Conservation (phyloP, 495 filamentous ascomycete species). For the Penicillium bialowiezense region DNA sequence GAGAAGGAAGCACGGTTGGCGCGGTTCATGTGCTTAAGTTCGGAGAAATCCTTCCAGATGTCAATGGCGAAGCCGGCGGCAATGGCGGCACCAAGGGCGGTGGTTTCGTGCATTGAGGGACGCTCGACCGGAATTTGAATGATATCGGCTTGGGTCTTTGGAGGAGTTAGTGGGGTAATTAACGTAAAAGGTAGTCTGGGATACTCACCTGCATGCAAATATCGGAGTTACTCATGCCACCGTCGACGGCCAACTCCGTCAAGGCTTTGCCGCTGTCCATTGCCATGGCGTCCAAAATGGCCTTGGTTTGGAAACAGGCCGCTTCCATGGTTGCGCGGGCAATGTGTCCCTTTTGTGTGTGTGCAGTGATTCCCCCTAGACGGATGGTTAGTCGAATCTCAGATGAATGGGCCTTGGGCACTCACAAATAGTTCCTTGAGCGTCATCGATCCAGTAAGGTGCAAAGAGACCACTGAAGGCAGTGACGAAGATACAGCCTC, state of each 20-base stretch:
- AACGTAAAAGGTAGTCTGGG: too few species aligned
- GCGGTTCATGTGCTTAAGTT: constrained; percentile 76
- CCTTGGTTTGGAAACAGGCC: constrained; percentile 92
- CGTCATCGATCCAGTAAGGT: constrained; percentile 98
- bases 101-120: constrained; percentile 91
- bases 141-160: constrained; percentile 81
- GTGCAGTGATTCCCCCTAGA: constrained; percentile 82
- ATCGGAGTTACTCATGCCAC: constrained; percentile 91
- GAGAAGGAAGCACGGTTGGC: constrained; percentile 71
- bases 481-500: constrained; percentile 91
- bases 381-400: constrained; percentile 6
- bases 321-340: constrained; percentile 93
- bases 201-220: constrained; percentile 87
- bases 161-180: constrained; percentile 12
- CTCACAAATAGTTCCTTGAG: constrained; percentile 84
- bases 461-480: constrained; percentile 95
- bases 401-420: constrained; percentile 6
- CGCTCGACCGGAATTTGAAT: constrained; percentile 85
- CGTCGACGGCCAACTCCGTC: constrained; percentile 79
- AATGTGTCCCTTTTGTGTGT: constrained; percentile 87
- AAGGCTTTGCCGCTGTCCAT: constrained; percentile 80
- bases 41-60: constrained; percentile 77
- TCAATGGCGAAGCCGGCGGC: constrained; percentile 85
- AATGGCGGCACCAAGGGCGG: constrained; percentile 89
- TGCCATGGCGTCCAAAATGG: constrained; percentile 93